Evolutionary conservation across 2,329 filamentous ascomycete species (phyloP).

Genomic region (Grosmannia huntii): DNA sequence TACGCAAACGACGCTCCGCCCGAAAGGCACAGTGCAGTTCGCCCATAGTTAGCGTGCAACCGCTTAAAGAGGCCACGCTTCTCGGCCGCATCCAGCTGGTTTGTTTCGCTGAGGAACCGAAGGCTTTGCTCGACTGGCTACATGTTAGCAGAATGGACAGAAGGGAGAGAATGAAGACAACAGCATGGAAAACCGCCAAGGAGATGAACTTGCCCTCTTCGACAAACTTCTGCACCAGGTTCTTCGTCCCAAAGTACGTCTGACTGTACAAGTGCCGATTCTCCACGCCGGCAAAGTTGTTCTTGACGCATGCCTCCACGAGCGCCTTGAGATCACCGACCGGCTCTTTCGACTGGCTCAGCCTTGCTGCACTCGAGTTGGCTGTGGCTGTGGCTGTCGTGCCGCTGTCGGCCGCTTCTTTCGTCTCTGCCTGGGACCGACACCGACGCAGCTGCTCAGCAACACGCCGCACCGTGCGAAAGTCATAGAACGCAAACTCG

Average conservation of each 20-base stretch:
- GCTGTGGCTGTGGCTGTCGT: conserved; percentile 12
- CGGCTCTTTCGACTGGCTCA: conserved; percentile 7
- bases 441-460: conserved; percentile 60
- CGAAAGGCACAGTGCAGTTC: conserved; percentile 83
- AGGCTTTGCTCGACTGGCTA: conserved; percentile 49
- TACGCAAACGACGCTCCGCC: conserved; percentile 92
- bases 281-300: conserved; percentile 92
- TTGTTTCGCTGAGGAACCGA: conserved; percentile 53
- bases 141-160: not conserved
- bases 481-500: conserved; percentile 77
- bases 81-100: conserved; percentile 54
- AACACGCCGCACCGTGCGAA: conserved; percentile 66
- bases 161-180: not conserved
- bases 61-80: conserved; percentile 80
- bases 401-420: conserved; percentile 20
- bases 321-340: conserved; percentile 56
- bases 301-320: conserved; percentile 87
- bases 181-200: too few relatives aligned
- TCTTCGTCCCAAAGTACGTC: conserved; percentile 96
- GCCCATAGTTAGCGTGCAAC: conserved; percentile 78
- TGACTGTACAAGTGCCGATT: conserved; percentile 92
- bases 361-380: not conserved
- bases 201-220: conserved; percentile 50
- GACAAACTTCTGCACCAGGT: conserved; percentile 78
- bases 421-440: conserved; percentile 44